Base-by-base conservation (phyloP, 257 asterid genomes). In the Forsythia suspensa region DNA sequence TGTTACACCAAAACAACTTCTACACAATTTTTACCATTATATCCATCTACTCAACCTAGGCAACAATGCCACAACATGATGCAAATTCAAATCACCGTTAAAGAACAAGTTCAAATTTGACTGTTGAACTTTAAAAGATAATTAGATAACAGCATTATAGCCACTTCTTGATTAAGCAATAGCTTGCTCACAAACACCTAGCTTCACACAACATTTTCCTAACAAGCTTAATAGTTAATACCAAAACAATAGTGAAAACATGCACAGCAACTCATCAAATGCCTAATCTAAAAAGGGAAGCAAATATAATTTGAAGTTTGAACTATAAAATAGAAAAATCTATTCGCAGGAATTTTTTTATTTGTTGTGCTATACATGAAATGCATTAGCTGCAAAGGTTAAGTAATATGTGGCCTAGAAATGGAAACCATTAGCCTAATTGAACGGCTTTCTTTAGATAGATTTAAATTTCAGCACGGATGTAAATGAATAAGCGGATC, bases 151-250 rank as follows among this genome's bases (percentile, higher is more conserved):
- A 21, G 37, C 34, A 20, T 13, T 43, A 36, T 65, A n/a, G 21
- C 43, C 15, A 41, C 34, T 72, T 67, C 70, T 41, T 65, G 77
- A 44, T 1, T 70, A 70, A 29, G 2, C 39, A 73, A 48, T 75
- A 34, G 39, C 48, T 74, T 68, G 57, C 68, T 36, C 12, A 39
- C 36, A 12, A 52, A 76, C 67, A 8, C 46, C 24, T 13, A 8
- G 38, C 38, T 36, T 71, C 70, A 55, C 21, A 15, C 15, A 18
- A 59, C 77, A 61, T 80, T 66, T 69, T 80, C 70, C 57, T 71
- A 20, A 51, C 65, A 63, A 79, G 74, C 39, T 70, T 42, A 77
- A 24, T 68, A 34, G 38, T 57, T 77, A 43, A 16, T 52, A 52
- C 63, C n/a, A 3, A 52, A 52, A 15, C 63, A 52, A 24, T 7